phyloP scores from a whole-genome alignment of 768 basidiomycete species.

The Lentinula edodes region DNA sequence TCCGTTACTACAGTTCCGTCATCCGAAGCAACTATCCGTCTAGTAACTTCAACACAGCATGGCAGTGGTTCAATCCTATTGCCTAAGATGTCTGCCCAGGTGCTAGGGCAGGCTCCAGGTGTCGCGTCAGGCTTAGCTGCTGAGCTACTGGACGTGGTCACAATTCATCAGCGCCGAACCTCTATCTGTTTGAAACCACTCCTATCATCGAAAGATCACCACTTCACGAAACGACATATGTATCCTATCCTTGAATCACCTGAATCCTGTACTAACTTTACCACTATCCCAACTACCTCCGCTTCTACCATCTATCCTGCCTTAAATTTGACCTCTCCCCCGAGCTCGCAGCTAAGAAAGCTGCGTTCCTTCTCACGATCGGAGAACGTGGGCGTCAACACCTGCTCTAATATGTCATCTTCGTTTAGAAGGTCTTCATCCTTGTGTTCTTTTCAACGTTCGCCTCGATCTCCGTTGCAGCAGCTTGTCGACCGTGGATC shows the following conservation, averaged over 20 bases:
- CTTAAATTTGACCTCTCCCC: not conserved
- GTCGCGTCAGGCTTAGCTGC: not conserved
- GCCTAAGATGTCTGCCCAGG: not conserved
- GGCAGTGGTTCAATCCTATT: too few species aligned
- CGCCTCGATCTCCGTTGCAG: not conserved
- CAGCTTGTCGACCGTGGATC: not conserved
- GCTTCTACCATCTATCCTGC: not conserved
- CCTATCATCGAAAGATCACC: not conserved
- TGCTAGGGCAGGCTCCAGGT: not conserved
- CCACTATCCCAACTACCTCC: not conserved
- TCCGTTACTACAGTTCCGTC: not conserved
- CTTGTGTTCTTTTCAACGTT: not conserved
- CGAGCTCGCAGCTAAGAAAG: not conserved
- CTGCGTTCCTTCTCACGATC: not conserved
- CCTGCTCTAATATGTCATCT: not conserved
- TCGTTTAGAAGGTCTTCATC: not conserved
- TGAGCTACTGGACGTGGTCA: not conserved
- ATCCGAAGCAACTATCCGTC: not conserved
- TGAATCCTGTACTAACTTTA: not conserved
- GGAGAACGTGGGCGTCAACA: not conserved
- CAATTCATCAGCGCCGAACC: not conserved
- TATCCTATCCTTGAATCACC: not conserved
- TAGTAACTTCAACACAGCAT: not conserved
- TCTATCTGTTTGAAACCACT: not conserved
- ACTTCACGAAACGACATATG: not conserved